Conservation (phyloP, 768 basidiomycete species). For the Panaeolus cyanescens region DNA sequence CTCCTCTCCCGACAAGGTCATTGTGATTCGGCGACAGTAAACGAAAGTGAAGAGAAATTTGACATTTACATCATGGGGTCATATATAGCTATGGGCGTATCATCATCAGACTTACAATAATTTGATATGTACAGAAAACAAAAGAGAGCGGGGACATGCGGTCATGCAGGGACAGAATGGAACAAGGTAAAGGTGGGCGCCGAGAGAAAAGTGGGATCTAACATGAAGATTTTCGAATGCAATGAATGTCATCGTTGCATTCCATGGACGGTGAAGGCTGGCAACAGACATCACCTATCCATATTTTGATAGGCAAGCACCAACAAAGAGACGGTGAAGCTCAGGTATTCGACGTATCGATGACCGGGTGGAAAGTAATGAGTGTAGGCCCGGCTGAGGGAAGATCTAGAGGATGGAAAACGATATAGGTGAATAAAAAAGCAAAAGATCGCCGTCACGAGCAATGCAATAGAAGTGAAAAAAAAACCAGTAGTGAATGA, state of each 20-base stretch:
- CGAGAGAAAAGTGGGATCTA: no score
- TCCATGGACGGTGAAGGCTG: neutral
- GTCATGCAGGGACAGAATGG: neutral
- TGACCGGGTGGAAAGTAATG: neutral
- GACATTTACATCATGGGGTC: slow-evolving; percentile 1
- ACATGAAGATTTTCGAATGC: no score
- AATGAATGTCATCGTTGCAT: neutral
- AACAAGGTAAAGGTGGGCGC: neutral
- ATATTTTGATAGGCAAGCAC: neutral
- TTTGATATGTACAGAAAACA: slow-evolving; percentile 1
- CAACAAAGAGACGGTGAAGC: neutral
- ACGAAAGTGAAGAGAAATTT: neutral
- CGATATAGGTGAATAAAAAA: neutral
- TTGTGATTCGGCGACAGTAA: neutral
- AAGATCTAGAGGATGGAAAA: neutral
- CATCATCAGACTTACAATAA: neutral
- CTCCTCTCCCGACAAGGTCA: neutral
- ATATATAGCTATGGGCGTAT: neutral
- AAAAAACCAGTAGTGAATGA: neutral
- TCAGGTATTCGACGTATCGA: neutral
- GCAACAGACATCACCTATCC: neutral
- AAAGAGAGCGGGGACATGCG: neutral
- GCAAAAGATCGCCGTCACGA: neutral
- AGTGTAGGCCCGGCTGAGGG: neutral
- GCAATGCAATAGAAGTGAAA: neutral